These are phyloP conservation scores for Starmerella davenportii DNA, from an alignment of 805 yeast species.

Conservation along the genomic window DNA sequence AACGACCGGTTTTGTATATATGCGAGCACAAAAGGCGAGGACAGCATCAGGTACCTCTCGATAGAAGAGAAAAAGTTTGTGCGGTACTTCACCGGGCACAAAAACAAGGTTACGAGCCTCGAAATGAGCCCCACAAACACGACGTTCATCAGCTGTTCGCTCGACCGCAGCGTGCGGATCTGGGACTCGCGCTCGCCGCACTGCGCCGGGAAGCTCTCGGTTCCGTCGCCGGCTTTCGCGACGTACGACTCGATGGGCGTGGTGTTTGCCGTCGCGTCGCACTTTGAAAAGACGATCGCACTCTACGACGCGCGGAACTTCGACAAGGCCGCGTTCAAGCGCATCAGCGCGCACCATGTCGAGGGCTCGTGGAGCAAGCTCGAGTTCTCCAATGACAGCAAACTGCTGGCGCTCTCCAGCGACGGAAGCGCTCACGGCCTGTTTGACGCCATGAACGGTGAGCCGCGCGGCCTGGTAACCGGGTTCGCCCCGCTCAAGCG, in stretches of 20 bases:
- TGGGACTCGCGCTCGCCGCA: constrained; percentile 71
- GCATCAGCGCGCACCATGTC: constrained; percentile 26
- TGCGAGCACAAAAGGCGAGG: constrained; percentile 60
- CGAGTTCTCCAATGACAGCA: constrained; percentile 68
- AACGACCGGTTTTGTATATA: constrained; percentile 53
- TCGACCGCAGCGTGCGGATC: constrained; percentile 61
- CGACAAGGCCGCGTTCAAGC: constrained; percentile 39
- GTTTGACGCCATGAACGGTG: constrained; percentile 54
- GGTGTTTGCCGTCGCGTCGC: constrained; percentile 52
- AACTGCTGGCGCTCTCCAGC: constrained; percentile 39
- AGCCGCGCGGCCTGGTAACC: constrained; percentile 28
- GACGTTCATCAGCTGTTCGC: constrained; percentile 44
- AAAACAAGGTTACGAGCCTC: constrained; percentile 50
- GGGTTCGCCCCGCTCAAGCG: constrained; percentile 34
- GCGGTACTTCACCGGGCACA: constrained; percentile 79
- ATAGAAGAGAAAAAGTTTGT: constrained; percentile 61
- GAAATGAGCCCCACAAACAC: constrained; percentile 59
- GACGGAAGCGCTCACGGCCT: constrained; percentile 40
- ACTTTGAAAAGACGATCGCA: constrained; percentile 29
- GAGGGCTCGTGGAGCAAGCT: constrained; percentile 37
- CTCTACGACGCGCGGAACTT: constrained; percentile 45
- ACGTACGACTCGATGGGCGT: constrained; percentile 75
- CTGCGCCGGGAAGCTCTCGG: constrained; percentile 43
- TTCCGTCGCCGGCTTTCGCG: constrained; percentile 36
- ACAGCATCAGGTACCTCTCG: constrained; percentile 47